Percentiles rank a stretch among this genome's conserved stretches.
phyloP scores from a whole-genome alignment of 306 rosid species.

The Glycine latifolia region DNA sequence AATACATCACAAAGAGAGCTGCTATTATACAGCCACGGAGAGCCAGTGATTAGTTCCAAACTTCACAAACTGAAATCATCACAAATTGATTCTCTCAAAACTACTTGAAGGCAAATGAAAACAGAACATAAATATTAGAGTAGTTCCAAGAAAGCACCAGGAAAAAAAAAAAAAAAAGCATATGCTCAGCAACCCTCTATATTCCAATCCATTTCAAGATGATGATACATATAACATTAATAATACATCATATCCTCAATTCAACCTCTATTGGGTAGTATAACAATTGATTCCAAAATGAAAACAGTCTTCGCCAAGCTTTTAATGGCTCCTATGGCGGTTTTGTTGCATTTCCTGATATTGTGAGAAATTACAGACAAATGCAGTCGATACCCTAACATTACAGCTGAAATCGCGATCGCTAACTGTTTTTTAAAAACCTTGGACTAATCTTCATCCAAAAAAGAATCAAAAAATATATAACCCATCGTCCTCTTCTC shows the following conservation, averaged over 20 bases:
- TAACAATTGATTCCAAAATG: background rate
- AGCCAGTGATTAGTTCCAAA: conserved; percentile 21
- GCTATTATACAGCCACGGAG: conserved; percentile 2
- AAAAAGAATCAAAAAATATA: conserved; percentile 43
- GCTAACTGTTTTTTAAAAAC: too few species aligned
- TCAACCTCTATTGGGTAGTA: background rate
- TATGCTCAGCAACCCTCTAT: conserved; percentile 18
- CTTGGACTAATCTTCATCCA: conserved; percentile 4
- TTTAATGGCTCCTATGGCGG: too few species aligned
- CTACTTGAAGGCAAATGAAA: background rate
- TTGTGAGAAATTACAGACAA: background rate
- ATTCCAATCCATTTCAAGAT: background rate
- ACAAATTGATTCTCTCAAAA: conserved; percentile 8
- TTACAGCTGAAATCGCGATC: background rate
- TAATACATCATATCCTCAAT: background rate
- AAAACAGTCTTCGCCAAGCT: background rate
- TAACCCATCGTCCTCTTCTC: conserved; percentile 54
- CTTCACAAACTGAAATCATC: conserved; percentile 41
- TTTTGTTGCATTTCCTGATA: background rate
- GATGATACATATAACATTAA: background rate
- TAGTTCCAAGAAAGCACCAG: conserved; percentile 39
- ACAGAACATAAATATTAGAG: conserved; percentile 11
- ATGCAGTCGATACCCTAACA: background rate
- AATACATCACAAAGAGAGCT: conserved; percentile 3
- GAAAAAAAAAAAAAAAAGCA: too few species aligned